Evolutionary conservation across 1,284 basidiomycete genomes (phyloP), one percentile per base, ranked within the genome.

Genomic region (Pseudozyma sp.): DNA sequence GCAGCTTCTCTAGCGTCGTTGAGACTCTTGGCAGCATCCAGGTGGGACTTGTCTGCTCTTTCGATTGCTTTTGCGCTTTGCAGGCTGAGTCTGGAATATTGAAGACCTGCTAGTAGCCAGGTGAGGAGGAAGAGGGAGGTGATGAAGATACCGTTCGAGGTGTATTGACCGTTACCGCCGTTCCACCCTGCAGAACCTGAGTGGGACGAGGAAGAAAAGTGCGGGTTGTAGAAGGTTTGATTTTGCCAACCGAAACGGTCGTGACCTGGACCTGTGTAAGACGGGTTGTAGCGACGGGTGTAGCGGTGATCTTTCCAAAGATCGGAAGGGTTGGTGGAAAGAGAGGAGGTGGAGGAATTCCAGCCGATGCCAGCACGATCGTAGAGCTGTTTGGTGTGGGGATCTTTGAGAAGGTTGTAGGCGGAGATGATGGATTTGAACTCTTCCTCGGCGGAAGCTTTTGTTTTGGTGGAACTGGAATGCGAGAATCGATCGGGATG

Each of bases 401-500:
- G 34, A 45, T 76, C 73, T 30, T 70, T 72, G 8, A 81, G 55
- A 0, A 81, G 53, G 43, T 80, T 63, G 49, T 80, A 81, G 6
- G 80, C 80, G 29, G 55, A 30, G 2, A 80, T 51, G 35, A 81
- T 53, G 9, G 42, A 9, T 43, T 81, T 80, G 48, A 81, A 81
- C 17, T 74, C 53, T 11, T 74, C 71, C 35, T 71, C 60, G 6
- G 60, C 68, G 37, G 59, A 34, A 11, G 40, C 5, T 42, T 75
- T 78, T 17, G n/a, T 35, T 10, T 56, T 72, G 0, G 35, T 37
- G 35, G 35, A 37, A 42, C 16, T 13, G 7, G 40, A 51, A 8
- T 50, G 11, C 9, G 53, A 17, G 16, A 39, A 40, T 4, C 76
- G 76, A 50, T 84, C 82, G 0, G 82, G 82, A 58, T 84, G 82